Evolutionary conservation across 1,284 basidiomycete genomes (phyloP), one percentile per base, ranked within the genome.

Genomic region (Boletellus deceptivus): DNA sequence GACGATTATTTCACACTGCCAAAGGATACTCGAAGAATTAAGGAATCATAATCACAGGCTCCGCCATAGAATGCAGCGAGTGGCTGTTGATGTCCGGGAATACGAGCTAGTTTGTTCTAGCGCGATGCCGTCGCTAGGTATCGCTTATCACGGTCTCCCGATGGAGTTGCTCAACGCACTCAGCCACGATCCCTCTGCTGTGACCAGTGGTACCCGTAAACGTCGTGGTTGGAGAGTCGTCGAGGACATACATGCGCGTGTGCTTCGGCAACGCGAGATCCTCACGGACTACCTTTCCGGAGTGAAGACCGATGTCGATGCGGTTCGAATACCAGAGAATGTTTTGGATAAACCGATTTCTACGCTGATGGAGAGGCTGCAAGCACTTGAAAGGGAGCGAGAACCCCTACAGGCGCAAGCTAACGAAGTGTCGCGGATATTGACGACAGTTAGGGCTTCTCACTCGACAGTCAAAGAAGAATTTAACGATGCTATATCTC

Each of bases 111-210:
- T 82, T 16, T 84, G 84, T 57, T 63, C 73, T 14, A 70, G 71
- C 31, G 69, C 84, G 37, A 72, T 76, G 49, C 71, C 70, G 31
- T 64, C 74, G 4, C 70, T 84, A 25, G 78, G 75, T 11, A 65
- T 79, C 33, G 63, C 72, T 14, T 72, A 80, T 57, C 68, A 61
- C 11, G 69, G 70, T 44, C 71, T 89, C 41, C 80, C 87, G 8
- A 71, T 72, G 50, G 84, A 87, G 14, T 72, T 89, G 13, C 64
- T 88, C 33, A 86, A 89, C 46, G 82, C 85, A 3, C 80, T 89
- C 59, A 79, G 76, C 34, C 85, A 87, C 53, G 87, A 90, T 62
- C 88, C 87, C 34, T 79, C 84, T 3, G 79, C 82, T n/a, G 79
- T 87, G 9, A 84, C 79, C 4, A 76, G 83, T 17, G 67, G 74